Evolutionary conservation across 139 green algal species (phyloP).

Genomic region (Picochlorum sp.): DNA sequence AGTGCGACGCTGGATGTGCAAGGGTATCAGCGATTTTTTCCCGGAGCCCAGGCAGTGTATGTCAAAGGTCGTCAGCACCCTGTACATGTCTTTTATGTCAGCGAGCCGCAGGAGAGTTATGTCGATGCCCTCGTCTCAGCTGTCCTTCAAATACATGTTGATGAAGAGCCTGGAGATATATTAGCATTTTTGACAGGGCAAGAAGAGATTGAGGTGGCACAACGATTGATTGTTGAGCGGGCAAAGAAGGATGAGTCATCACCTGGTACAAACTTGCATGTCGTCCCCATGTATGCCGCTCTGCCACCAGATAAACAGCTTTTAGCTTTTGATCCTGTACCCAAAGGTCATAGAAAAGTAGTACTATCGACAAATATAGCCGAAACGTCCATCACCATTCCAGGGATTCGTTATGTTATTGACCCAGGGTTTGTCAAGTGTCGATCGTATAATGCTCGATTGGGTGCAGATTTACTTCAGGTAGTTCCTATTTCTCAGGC

Average conservation of each 20-base stretch:
- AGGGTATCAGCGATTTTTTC: conserved; percentile 73
- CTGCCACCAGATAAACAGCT: conserved; percentile 70
- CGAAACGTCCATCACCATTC: conserved; percentile 87
- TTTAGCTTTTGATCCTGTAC: conserved; percentile 64
- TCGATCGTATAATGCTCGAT: conserved; percentile 58
- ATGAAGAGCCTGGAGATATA: conserved; percentile 70
- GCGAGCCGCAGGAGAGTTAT: conserved; percentile 75
- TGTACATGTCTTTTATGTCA: conserved; percentile 68
- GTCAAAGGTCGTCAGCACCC: conserved; percentile 68
- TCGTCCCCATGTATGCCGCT: conserved; percentile 71
- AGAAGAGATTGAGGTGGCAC: conserved; percentile 78
- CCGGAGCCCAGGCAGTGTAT: conserved; percentile 39
- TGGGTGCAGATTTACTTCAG: conserved; percentile 70
- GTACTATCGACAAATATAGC: conserved; percentile 92
- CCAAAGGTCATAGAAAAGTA: conserved; percentile 55
- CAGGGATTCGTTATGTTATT: conserved; percentile 73
- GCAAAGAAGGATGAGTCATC: conserved; percentile 11
- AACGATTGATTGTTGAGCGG: conserved; percentile 51
- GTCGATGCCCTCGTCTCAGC: conserved; percentile 73
- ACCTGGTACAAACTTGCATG: conserved; percentile 18
- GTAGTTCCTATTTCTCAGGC: conserved; percentile 69
- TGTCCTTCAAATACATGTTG: conserved; percentile 65
- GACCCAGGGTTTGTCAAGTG: conserved; percentile 79
- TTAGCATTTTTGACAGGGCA: conserved; percentile 86
- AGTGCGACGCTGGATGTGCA: conserved; percentile 85